phyloP scores from a whole-genome alignment of 2,329 filamentous ascomycete genomes.

The Cryphonectria nitschkei region DNA sequence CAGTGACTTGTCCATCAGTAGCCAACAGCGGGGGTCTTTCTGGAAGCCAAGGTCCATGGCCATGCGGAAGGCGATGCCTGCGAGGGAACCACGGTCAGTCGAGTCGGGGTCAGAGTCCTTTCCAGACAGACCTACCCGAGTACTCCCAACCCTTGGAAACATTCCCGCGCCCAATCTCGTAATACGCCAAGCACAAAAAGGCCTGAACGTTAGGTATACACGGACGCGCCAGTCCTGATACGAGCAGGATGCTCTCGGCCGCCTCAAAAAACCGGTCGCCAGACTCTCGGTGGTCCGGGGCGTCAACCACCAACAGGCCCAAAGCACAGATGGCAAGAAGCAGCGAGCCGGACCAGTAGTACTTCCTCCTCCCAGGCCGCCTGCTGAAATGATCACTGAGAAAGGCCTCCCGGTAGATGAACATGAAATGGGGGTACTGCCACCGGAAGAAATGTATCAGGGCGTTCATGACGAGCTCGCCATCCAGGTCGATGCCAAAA shows the following conservation, averaged over 20 bases:
- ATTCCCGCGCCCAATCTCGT: slow-evolving; percentile 36
- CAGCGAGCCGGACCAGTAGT: slow-evolving; percentile 37
- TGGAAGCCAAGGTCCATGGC: slow-evolving; percentile 38
- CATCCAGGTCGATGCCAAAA: slow-evolving; percentile 34
- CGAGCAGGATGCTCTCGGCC: slow-evolving; percentile 36
- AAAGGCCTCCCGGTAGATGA: slow-evolving; percentile 38
- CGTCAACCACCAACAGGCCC: slow-evolving; percentile 30
- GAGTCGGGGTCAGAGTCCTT: slow-evolving; percentile 30
- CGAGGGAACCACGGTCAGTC: slow-evolving; percentile 32
- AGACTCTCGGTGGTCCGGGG: slow-evolving; percentile 18
- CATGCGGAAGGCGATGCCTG: slow-evolving; percentile 39
- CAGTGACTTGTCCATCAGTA: slow-evolving; percentile 31
- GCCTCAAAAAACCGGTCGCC: slow-evolving; percentile 33
- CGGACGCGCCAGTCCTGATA: slow-evolving; percentile 32
- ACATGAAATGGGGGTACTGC: slow-evolving; percentile 40
- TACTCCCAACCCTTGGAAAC: slow-evolving; percentile 37
- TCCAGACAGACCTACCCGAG: slow-evolving; percentile 31
- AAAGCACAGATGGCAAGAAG: slow-evolving; percentile 35
- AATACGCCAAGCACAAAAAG: slow-evolving; percentile 37
- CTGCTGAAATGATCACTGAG: slow-evolving; percentile 33
- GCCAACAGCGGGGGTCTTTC: slow-evolving; percentile 34
- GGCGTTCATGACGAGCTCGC: slow-evolving; percentile 30
- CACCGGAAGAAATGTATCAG: slow-evolving; percentile 36
- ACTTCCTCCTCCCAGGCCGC: slow-evolving; percentile 28
- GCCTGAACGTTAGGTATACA: slow-evolving; percentile 34